Conservation (phyloP, 2,329 filamentous ascomycete genomes). For the Colletotrichum magnum region DNA sequence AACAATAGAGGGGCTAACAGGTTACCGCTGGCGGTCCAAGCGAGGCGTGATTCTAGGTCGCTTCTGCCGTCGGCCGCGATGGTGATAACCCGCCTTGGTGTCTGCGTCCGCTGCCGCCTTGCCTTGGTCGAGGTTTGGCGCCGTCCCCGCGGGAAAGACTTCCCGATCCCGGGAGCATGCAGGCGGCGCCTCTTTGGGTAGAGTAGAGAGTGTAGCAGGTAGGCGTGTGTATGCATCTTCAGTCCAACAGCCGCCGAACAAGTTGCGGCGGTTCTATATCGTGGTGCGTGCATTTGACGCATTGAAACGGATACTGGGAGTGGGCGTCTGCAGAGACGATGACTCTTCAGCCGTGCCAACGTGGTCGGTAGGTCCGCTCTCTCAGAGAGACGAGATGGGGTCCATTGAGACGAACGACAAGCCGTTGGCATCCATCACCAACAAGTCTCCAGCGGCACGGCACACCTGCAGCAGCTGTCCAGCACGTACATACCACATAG, state of each 20-base stretch:
- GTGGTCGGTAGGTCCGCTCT: background rate
- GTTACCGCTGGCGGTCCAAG: background rate
- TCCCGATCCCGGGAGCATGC: slow-evolving; percentile 12
- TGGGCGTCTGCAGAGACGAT: background rate
- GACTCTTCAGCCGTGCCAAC: slow-evolving; percentile 6
- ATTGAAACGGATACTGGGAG: no score
- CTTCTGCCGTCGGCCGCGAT: no score
- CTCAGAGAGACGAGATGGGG: background rate
- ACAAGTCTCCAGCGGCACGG: no score
- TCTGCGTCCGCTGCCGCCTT: background rate
- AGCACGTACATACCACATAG: no score
- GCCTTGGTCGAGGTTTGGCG: background rate
- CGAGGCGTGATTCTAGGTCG: no score
- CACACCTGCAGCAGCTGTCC: no score
- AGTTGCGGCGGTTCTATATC: background rate
- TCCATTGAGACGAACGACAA: background rate
- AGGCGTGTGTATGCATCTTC: no score
- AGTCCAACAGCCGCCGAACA: background rate
- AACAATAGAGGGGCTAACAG: background rate
- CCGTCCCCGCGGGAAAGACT: slow-evolving; percentile 6
- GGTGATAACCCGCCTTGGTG: background rate
- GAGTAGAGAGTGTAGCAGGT: background rate
- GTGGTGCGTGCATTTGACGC: no score
- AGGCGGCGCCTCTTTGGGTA: background rate
- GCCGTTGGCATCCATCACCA: no score